Percentiles rank a stretch among this genome's conserved stretches.
phyloP scores from a whole-genome alignment of 2,329 filamentous ascomycete species.

The Cladorrhinum sp. region DNA sequence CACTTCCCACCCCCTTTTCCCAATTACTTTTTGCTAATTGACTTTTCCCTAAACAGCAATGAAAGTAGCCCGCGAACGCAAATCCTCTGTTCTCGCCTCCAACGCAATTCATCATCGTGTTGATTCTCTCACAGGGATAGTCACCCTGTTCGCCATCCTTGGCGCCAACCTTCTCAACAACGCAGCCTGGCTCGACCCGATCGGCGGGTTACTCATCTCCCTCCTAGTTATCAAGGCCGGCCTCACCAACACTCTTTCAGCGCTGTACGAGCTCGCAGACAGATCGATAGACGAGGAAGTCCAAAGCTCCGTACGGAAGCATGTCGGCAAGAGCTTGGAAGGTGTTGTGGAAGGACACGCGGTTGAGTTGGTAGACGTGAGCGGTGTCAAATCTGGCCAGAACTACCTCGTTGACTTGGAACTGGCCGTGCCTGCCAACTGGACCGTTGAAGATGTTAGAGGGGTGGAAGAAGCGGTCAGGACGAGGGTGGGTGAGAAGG shows the following conservation, averaged over 20 bases:
- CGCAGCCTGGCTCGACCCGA: conserved; percentile 89
- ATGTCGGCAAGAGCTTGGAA: conserved; percentile 57
- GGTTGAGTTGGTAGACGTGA: conserved; percentile 72
- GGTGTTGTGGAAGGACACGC: conserved; percentile 50
- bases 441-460: conserved; percentile 69
- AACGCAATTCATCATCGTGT: conserved; percentile 96
- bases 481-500: conserved; percentile 67
- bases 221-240: conserved; percentile 91
- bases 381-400: conserved; percentile 91
- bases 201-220: conserved; percentile 89
- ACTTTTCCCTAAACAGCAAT: conserved; percentile 58
- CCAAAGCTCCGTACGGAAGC: conserved; percentile 65
- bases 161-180: conserved; percentile 83
- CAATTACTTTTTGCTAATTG: neutral
- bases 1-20: neutral
- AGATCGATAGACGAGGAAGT: conserved; percentile 83
- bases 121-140: conserved; percentile 91
- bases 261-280: conserved; percentile 88
- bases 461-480: conserved; percentile 72
- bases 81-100: conserved; percentile 91
- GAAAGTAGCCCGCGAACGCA: conserved; percentile 91
- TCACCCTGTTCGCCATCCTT: conserved; percentile 83
- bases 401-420: conserved; percentile 94
- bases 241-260: conserved; percentile 75
- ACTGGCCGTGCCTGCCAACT: conserved; percentile 71